Evolutionary conservation across 257 asterid species (phyloP), one percentile per base, ranked within the genome.

Genomic region (Nicotiana benthamiana): DNA sequence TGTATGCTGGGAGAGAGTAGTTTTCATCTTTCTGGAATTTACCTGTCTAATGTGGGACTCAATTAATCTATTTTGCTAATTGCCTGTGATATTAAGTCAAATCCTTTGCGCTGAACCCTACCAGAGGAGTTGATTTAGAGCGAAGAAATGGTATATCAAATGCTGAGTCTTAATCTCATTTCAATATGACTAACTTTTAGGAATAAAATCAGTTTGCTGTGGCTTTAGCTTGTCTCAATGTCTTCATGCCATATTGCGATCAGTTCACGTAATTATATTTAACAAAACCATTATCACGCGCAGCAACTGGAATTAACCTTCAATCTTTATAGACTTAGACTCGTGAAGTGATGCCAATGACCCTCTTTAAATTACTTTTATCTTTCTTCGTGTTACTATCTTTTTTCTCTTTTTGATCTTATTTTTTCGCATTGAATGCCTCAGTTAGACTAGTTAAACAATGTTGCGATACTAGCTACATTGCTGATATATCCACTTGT

Each of bases 381-480:
- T 53, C 30, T 54, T 27, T 75, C 62, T 48, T 72, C 17, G 43
- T 56, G 43, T 22, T 53, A 9, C 26, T 20, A 26, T n/a, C 48
- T 32, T n/a, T n/a, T n/a, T n/a, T n/a, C n/a, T n/a, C n/a, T n/a
- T 34, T 34, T n/a, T n/a, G n/a, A n/a, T n/a, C 51, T 82, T 28
- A n/a, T 17, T 6, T 12, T 22, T 12, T 90, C 15, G 90, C 93
- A 57, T 89, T 91, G 46, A 93, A 81, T 4, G 91, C 97, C 87
- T 93, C 95, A 0, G 86, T 91, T n/a, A 93, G 62, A 8, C 97
- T 94, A 0, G 83, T 51, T 2, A 93, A 77, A 32, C 88, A 65
- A 22, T 87, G 66, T 13, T 91, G 95, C 0, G 95, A 95, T 22
- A 84, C 85, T 13, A 93, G 79, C 95, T 95, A 89, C 87, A 86